Evolutionary conservation across 306 rosid species (phyloP).

Genomic region (Alnus rubra): DNA sequence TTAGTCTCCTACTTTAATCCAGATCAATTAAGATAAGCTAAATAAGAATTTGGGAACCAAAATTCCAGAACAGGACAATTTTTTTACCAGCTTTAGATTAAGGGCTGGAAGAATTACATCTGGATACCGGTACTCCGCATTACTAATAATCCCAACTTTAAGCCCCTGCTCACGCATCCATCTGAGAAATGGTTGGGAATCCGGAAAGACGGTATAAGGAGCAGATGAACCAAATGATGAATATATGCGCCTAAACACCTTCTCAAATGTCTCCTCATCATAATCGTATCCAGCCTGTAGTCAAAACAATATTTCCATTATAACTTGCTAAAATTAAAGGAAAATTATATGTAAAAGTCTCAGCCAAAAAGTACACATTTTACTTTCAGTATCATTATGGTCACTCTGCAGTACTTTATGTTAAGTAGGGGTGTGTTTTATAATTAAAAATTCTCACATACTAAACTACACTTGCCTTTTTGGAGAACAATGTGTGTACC

Average conservation of each 20-base stretch:
- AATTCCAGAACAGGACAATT: conserved; percentile 4
- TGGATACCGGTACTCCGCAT: conserved; percentile 80
- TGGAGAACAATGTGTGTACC: background rate
- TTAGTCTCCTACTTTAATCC: background rate
- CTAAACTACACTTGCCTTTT: conserved; percentile 16
- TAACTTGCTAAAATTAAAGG: conserved; percentile 6
- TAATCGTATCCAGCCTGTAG: conserved; percentile 90
- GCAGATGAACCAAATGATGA: conserved; percentile 93
- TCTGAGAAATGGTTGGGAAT: conserved; percentile 86
- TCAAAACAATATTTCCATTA: conserved; percentile 26
- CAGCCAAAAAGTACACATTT: background rate
- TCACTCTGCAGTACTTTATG: background rate
- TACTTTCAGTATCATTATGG: background rate
- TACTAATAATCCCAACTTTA: conserved; percentile 82
- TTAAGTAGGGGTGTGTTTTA: background rate
- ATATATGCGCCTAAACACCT: conserved; percentile 86
- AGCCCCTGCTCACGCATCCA: conserved; percentile 81
- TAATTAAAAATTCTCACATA: background rate
- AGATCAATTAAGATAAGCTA: background rate
- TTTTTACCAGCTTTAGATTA: conserved; percentile 63
- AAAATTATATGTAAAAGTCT: background rate
- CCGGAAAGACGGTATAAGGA: conserved; percentile 76
- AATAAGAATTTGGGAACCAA: background rate
- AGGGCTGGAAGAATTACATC: conserved; percentile 93
- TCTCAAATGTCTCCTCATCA: conserved; percentile 97